A percentile compares a stretch with the other conserved stretches of the same genome.
Evolutionary conservation across 148 eudicot species (phyloP).

Genomic region (Camellia sinensis): DNA sequence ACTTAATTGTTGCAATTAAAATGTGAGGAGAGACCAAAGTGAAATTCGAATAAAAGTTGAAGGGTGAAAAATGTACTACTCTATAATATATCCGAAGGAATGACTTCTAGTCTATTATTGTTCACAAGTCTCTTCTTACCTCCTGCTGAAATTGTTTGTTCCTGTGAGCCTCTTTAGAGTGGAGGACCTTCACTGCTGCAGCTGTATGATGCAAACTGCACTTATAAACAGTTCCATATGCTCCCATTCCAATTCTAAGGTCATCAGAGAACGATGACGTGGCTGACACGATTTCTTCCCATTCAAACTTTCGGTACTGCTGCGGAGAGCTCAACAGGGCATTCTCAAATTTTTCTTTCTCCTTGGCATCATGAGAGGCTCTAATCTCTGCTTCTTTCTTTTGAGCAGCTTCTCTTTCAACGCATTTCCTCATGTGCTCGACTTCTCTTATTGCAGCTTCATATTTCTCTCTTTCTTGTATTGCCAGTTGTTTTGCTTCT

Average conservation of each 20-base stretch:
- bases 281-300: conserved; percentile 73
- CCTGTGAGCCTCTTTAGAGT: conserved; percentile 46
- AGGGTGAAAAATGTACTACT: too few relatives aligned
- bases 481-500: conserved; percentile 58
- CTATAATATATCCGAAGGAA: not conserved
- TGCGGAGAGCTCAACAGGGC: conserved; percentile 32
- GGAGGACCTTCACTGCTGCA: conserved; percentile 78
- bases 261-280: conserved; percentile 55
- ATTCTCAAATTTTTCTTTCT: conserved; percentile 59
- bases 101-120: not conserved
- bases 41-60: too few relatives aligned
- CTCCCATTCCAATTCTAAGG: conserved; percentile 72
- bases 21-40: too few relatives aligned
- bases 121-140: conserved; percentile 36
- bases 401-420: conserved; percentile 53
- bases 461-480: conserved; percentile 46
- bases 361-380: conserved; percentile 53
- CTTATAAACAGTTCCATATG: conserved; percentile 85
- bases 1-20: too few relatives aligned
- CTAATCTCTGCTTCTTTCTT: conserved; percentile 62
- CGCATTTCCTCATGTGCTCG: conserved; percentile 39
- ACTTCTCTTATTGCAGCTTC: conserved; percentile 66
- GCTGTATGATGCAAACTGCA: conserved; percentile 75
- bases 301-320: conserved; percentile 57
- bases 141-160: conserved; percentile 69